Conservation (phyloP, 2,329 filamentous ascomycete genomes). For the Colletotrichum limetticola region DNA sequence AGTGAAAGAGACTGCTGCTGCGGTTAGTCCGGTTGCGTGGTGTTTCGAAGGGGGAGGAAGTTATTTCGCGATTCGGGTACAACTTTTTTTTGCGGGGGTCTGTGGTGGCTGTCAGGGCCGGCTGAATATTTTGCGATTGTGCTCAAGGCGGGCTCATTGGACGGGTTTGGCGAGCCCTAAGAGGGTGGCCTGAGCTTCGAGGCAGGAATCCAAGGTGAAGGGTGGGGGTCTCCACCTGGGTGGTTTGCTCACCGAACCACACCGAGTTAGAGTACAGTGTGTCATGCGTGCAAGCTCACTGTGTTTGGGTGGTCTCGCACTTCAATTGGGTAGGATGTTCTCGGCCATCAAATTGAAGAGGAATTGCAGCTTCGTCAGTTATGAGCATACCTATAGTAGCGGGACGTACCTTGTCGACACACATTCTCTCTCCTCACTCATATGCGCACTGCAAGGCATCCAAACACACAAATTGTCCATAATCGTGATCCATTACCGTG, state of each 20-base stretch:
- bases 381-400: background rate
- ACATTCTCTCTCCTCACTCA: background rate
- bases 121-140: slow-evolving; percentile 39
- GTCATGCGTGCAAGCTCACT: background rate
- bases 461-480: background rate
- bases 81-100: slow-evolving; percentile 36
- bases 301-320: background rate
- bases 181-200: slow-evolving; percentile 34
- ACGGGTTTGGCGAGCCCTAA: slow-evolving; percentile 47
- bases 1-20: slow-evolving; percentile 27
- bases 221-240: background rate
- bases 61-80: slow-evolving; percentile 32
- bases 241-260: background rate
- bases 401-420: background rate
- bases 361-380: background rate
- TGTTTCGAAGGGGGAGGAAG: slow-evolving; percentile 32
- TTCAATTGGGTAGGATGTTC: background rate
- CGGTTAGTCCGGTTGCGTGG: slow-evolving; percentile 27
- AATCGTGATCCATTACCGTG: slow-evolving; percentile 31
- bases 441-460: background rate
- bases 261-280: background rate
- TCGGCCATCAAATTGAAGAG: background rate
- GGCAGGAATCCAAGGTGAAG: slow-evolving; percentile 31
- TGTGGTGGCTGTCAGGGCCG: slow-evolving; percentile 29
- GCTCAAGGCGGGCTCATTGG: background rate